phyloP scores from a whole-genome alignment of 768 basidiomycete species.

The Tulasnella sp. region DNA sequence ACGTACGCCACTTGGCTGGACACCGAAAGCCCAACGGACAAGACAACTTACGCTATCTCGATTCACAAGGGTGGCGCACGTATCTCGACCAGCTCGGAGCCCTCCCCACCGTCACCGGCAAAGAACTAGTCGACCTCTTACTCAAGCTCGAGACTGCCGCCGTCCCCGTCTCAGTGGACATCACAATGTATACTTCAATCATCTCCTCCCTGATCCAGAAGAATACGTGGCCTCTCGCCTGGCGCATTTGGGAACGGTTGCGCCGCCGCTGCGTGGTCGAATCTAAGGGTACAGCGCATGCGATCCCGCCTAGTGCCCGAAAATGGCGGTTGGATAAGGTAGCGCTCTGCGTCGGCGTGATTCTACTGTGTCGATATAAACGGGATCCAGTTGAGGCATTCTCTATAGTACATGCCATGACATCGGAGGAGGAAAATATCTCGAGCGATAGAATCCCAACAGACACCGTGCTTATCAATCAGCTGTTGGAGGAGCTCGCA shows the following conservation, averaged over 20 bases:
- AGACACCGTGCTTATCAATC: background rate
- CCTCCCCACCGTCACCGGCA: too few relatives aligned
- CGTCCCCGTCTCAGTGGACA: background rate
- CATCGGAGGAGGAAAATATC: background rate
- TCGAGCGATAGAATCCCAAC: background rate
- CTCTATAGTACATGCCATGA: background rate
- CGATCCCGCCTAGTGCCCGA: background rate
- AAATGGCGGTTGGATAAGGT: background rate
- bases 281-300: background rate
- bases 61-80: too few relatives aligned
- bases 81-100: too few relatives aligned
- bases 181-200: background rate
- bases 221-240: background rate
- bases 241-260: constrained; percentile 2
- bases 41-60: too few relatives aligned
- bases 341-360: constrained; percentile 2
- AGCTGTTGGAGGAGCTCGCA: constrained; percentile 3
- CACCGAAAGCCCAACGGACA: too few relatives aligned
- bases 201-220: background rate
- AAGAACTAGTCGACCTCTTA: too few relatives aligned
- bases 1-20: too few relatives aligned
- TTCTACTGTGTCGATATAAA: constrained; percentile 2
- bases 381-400: background rate
- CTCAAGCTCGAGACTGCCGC: too few relatives aligned
- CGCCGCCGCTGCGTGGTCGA: background rate